Evolutionary conservation across 805 yeast genomes (phyloP).

Genomic region (Cyberlindnera veronae): DNA sequence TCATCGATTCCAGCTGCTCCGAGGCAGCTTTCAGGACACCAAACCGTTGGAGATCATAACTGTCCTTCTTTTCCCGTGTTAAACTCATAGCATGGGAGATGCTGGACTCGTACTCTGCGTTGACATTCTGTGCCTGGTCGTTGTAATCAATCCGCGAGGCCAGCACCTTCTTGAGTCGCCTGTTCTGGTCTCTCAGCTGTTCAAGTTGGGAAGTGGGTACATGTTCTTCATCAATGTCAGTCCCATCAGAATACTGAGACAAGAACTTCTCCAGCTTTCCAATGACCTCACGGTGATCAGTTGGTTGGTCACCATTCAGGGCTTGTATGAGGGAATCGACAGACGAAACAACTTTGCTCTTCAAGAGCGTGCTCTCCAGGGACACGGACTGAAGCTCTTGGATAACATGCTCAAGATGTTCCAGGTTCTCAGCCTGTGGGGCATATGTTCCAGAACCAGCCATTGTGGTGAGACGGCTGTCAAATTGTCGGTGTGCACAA

Average conservation of each 20-base stretch:
- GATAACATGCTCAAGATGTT: conserved; percentile 15
- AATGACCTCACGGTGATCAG: conserved; percentile 8
- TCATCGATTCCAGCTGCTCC: conserved; percentile 4
- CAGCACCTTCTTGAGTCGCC: conserved; percentile 14
- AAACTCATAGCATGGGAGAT: conserved; percentile 11
- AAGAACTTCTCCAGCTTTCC: conserved; percentile 13
- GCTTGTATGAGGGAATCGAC: conserved; percentile 19
- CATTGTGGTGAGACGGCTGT: conserved; percentile 5
- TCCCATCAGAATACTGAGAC: background rate
- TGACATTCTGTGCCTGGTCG: conserved; percentile 7
- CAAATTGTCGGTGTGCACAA: background rate
- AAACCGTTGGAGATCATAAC: conserved; percentile 4
- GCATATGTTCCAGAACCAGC: conserved; percentile 16
- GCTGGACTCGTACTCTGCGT: conserved; percentile 15
- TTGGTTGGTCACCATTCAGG: conserved; percentile 12
- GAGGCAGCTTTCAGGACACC: conserved; percentile 4
- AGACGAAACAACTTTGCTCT: conserved; percentile 14
- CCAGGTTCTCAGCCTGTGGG: conserved; percentile 25
- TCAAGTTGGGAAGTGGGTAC: conserved; percentile 5
- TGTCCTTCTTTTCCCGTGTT: conserved; percentile 8
- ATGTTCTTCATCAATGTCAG: background rate
- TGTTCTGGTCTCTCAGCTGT: conserved; percentile 16
- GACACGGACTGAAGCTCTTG: conserved; percentile 10
- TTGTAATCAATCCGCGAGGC: conserved; percentile 8
- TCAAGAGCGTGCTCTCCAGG: conserved; percentile 4